phyloP scores from a whole-genome alignment of 2,329 filamentous ascomycete genomes.

The Alternaria dauci region DNA sequence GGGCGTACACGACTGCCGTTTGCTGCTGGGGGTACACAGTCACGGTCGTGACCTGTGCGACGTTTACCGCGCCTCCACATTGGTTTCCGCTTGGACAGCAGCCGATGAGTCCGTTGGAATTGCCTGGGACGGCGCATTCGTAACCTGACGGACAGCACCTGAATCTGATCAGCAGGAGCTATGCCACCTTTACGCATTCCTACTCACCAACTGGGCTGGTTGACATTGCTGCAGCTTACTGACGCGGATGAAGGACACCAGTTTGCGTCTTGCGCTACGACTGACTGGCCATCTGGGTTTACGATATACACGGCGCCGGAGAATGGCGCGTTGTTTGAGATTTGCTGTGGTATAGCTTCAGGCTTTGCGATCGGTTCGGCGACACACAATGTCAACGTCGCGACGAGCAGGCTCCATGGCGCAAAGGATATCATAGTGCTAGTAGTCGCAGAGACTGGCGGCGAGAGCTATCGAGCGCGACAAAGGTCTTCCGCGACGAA shows the following conservation, averaged over 20 bases:
- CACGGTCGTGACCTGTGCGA: slow-evolving; percentile 45
- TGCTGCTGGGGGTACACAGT: slow-evolving; percentile 44
- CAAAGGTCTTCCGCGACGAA: not conserved
- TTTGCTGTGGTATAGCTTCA: slow-evolving; percentile 38
- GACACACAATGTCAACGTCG: slow-evolving; percentile 25
- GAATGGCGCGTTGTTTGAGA: slow-evolving; percentile 51
- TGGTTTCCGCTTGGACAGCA: slow-evolving; percentile 49
- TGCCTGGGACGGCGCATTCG: slow-evolving; percentile 43
- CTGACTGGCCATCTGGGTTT: slow-evolving; percentile 41
- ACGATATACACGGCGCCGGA: slow-evolving; percentile 53
- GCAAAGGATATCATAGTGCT: slow-evolving; percentile 29
- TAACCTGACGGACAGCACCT: slow-evolving; percentile 52
- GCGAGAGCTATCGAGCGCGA: not conserved
- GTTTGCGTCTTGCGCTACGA: slow-evolving; percentile 46
- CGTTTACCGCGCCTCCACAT: slow-evolving; percentile 46
- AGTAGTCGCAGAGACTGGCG: slow-evolving; percentile 3
- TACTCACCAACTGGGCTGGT: slow-evolving; percentile 54
- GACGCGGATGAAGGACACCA: slow-evolving; percentile 48
- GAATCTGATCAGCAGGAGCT: slow-evolving; percentile 1
- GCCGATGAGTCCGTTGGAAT: slow-evolving; percentile 47
- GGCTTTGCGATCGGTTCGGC: slow-evolving; percentile 39
- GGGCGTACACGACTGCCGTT: slow-evolving; percentile 41
- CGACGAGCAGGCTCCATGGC: slow-evolving; percentile 17
- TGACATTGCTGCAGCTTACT: slow-evolving; percentile 54
- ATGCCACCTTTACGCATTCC: not conserved